Evolutionary conservation across 2,329 filamentous ascomycete species (phyloP), one percentile per base, ranked within the genome.

Genomic region (Colletotrichum liriopes): DNA sequence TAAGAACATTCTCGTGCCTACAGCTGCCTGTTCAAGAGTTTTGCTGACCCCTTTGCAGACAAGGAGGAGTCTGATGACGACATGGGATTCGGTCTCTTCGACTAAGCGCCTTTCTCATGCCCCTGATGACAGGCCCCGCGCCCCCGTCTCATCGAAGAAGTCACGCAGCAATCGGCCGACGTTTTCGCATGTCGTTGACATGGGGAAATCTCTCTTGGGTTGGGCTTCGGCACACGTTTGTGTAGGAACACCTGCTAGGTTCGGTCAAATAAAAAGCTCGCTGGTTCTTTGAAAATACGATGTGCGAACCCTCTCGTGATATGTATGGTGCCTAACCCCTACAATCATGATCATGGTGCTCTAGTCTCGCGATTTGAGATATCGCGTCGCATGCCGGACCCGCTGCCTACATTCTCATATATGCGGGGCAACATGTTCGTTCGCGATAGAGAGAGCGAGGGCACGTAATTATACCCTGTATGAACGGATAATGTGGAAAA

Each of bases 81-180:
- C 76, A 77, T 77, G 76, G 76, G 91, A 80, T 92, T 93, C 88
- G 91, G 91, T 89, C 91, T 93, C 77, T 92, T 92, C 89, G 90
- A 92, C 86, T 92, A 92, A 91, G 83, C 74, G 78, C 76, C 74
- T 74, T 75, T 71, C 69, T 56, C 63, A 75, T 74, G 74, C 74
- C 78, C 70, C 73, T 78, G 75, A 81, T 75, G 77, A 82, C 74
- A 41, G 56, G 65, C 59, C 61, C 23, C 20, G 66, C 75, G 76
- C 75, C 76, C 78, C 76, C 76, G 79, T 77, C 79, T 80, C 75
- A 74, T 79, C 77, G 78, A 76, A 79, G 80, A 80, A 78, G 75
- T 74, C 77, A 76, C 74, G 78, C 75, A 76, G 76, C 75, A 78
- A 76, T 77, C 78, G 77, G 77, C 78, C 75, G 76, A 75, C 77